Evolutionary conservation across 2,329 filamentous ascomycete genomes (phyloP).

Genomic region (Pyrenochaeta sp.): DNA sequence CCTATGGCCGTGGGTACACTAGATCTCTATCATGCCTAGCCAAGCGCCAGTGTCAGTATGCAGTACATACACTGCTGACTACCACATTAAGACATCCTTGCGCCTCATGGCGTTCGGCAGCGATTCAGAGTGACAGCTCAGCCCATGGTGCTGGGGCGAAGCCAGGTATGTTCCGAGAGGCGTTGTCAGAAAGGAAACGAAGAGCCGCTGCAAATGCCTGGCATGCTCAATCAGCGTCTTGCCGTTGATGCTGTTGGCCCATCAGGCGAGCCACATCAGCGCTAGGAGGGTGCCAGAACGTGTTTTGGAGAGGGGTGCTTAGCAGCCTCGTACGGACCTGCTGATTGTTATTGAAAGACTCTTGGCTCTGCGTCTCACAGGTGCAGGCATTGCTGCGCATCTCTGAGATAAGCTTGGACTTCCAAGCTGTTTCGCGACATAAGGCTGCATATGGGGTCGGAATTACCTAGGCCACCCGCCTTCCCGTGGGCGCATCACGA

Average conservation of each 20-base stretch:
- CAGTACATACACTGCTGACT: not conserved
- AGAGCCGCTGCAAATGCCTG: not conserved
- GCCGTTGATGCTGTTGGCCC: not conserved
- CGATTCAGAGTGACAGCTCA: not conserved
- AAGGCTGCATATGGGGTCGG: slow-evolving; percentile 1
- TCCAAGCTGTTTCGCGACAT: not conserved
- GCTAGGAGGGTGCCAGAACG: not conserved
- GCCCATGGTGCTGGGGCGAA: slow-evolving; percentile 1
- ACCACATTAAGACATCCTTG: slow-evolving; percentile 1
- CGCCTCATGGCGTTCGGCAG: not conserved
- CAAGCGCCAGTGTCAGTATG: slow-evolving; percentile 2
- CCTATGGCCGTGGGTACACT: not conserved
- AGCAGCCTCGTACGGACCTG: not conserved
- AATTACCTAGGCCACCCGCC: not conserved
- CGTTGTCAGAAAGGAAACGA: not conserved
- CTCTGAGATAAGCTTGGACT: slow-evolving; percentile 4
- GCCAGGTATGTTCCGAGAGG: not conserved
- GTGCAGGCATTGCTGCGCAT: not conserved
- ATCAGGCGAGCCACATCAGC: not conserved
- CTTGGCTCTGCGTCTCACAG: slow-evolving; percentile 3
- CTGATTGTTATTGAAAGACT: slow-evolving; percentile 1
- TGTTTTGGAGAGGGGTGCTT: not conserved
- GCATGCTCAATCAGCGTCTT: not conserved
- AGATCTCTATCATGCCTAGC: not conserved
- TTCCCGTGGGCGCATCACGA: not conserved